phyloP scores from a whole-genome alignment of 352 stramenopile genomes.

The Phytopythium sindhum region DNA sequence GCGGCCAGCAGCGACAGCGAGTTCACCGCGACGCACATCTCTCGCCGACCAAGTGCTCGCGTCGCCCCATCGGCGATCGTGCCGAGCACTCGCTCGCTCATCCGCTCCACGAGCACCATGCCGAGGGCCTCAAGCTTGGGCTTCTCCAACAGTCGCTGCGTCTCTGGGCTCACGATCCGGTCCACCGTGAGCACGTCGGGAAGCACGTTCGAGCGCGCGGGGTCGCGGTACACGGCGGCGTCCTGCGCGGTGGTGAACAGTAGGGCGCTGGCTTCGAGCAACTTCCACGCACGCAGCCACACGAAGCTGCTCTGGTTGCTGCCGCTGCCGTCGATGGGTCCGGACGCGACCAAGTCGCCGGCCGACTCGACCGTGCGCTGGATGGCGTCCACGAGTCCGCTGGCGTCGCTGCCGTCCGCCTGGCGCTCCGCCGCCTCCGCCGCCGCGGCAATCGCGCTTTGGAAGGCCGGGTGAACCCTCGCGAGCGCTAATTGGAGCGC shows the following conservation, averaged over 20 bases:
- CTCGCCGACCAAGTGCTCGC: conserved; percentile 34
- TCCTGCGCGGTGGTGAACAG: conserved; percentile 50
- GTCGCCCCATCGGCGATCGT: conserved; percentile 6
- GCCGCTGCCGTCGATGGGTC: conserved; percentile 16
- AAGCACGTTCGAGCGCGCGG: conserved; percentile 69
- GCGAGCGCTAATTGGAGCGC: conserved; percentile 47
- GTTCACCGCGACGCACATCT: conserved; percentile 64
- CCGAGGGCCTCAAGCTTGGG: conserved; percentile 39
- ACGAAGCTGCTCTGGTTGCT: conserved; percentile 53
- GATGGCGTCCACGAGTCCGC: conserved; percentile 32
- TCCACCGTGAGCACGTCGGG: conserved; percentile 66
- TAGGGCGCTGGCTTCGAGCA: conserved; percentile 49
- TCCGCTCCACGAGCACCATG: conserved; percentile 29
- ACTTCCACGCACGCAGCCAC: conserved; percentile 59
- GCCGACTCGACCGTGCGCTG: conserved; percentile 41
- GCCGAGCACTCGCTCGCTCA: conserved; percentile 35
- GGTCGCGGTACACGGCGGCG: conserved; percentile 65
- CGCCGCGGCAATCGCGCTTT: conserved; percentile 17
- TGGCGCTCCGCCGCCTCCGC: conserved; percentile 6
- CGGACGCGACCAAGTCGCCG: conserved; percentile 33
- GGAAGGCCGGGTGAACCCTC: conserved; percentile 39
- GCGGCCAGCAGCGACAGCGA: conserved; percentile 59
- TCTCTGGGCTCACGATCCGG: conserved; percentile 19
- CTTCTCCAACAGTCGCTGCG: conserved; percentile 30
- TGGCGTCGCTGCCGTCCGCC: conserved; percentile 12